phyloP scores from a whole-genome alignment of 495 filamentous ascomycete species.

The Podospora anserina region DNA sequence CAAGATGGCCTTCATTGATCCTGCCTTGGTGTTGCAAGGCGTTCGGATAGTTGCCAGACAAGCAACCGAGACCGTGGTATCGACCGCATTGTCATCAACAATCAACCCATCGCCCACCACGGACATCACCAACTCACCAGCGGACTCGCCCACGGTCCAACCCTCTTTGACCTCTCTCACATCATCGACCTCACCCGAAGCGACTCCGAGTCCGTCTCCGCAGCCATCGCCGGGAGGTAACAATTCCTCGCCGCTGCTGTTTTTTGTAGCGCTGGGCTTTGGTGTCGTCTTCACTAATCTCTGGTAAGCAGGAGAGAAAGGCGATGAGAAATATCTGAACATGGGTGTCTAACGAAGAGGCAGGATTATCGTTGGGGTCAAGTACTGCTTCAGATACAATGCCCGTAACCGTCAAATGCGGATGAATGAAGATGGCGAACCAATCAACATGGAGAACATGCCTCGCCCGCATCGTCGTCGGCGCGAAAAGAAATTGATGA shows the following conservation, averaged over 20 bases:
- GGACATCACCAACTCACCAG: background rate
- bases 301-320: slow-evolving; percentile 60
- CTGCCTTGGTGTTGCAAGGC: slow-evolving; percentile 25
- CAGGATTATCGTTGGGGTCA: slow-evolving; percentile 99
- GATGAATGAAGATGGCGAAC: slow-evolving; percentile 80
- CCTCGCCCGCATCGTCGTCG: slow-evolving; percentile 74
- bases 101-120: slow-evolving; percentile 5
- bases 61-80: slow-evolving; percentile 10
- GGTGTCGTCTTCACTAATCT: slow-evolving; percentile 98
- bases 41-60: slow-evolving; percentile 31
- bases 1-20: slow-evolving; percentile 33
- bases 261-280: slow-evolving; percentile 96
- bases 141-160: background rate
- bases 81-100: background rate
- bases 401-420: slow-evolving; percentile 80
- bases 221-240: slow-evolving; percentile 28
- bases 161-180: background rate
- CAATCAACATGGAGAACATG: slow-evolving; percentile 78
- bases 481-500: slow-evolving; percentile 96
- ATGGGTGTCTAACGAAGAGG: slow-evolving; percentile 28
- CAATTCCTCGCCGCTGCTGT: slow-evolving; percentile 89
- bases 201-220: slow-evolving; percentile 10
- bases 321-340: background rate
- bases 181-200: background rate
- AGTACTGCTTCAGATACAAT: slow-evolving; percentile 99